Evolutionary conservation across 208 protist genomes (phyloP), one percentile per base, ranked within the genome.

Genomic region (Trypanosomatidae sp.): DNA sequence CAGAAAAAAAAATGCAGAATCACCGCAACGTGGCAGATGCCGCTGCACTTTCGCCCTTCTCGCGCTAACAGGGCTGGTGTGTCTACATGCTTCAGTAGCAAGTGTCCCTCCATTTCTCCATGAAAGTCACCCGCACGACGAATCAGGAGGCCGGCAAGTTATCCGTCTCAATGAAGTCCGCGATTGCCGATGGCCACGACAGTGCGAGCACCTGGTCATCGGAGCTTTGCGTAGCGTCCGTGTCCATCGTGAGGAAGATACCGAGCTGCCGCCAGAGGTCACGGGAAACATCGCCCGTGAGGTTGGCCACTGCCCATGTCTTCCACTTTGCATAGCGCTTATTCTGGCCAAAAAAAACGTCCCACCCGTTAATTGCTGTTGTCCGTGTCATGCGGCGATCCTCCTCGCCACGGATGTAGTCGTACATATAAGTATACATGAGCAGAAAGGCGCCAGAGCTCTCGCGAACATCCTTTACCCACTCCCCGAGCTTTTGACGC

Each of bases 381-480:
- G 66, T 64, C 46, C 64, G 52, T 50, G 81, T 66, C 87, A 95
- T 89, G 55, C 87, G 66, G 33, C 90, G 88, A 53, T 87, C 82
- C 12, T 85, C 77, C 65, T 97, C 93, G 25, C 91, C 91, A 39
- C 93, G 83, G 53, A 96, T 76, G 65, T 88, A 96, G 76, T 97
- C 93, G 75, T 96, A 97, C 15, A 95, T 41, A 56, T 89, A 91
- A 68, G 88, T 88, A 73, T 95, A 96, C 79, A 95, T 93, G 13
- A 91, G 81, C 12, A 69, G 67, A 59, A 95, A 97, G 12, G 30
- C 41, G 8, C 59, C 76, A 33, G 68, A 62, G 44, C 65, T 69
- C n/a, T 62, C 47, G 47, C 76, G 73, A 30, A 92, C 84, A 8
- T 93, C 79, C n/a, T 78, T 74, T 8, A 82, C 82, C 86, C 88